Percentiles rank a stretch among this genome's conserved stretches.
Conservation (phyloP, 1,139 yeast genomes). For the Pichia terricola region DNA sequence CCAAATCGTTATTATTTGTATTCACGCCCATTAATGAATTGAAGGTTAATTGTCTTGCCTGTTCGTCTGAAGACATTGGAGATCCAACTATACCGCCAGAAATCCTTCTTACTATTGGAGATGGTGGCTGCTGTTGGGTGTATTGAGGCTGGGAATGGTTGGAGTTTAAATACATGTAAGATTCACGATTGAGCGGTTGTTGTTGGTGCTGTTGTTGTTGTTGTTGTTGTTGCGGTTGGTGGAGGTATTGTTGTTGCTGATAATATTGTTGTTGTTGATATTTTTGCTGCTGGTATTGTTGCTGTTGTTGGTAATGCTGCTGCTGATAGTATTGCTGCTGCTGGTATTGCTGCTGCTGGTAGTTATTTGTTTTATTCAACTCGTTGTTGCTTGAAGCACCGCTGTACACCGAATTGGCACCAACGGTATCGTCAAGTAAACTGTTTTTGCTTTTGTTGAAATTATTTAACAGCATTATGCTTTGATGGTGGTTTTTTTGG, state of each 20-base stretch:
- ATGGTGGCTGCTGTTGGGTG: not conserved
- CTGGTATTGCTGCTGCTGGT: not conserved
- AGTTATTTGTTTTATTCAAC: not conserved
- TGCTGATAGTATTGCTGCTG: not conserved
- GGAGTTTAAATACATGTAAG: slow-evolving; percentile 11
- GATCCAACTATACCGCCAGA: slow-evolving; percentile 12
- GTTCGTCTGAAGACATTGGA: slow-evolving; percentile 12
- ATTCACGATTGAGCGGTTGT: slow-evolving; percentile 7
- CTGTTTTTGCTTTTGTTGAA: slow-evolving; percentile 8
- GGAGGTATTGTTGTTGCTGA: slow-evolving; percentile 1
- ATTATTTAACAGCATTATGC: slow-evolving; percentile 8
- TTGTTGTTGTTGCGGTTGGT: slow-evolving; percentile 5
- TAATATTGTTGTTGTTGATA: not conserved
- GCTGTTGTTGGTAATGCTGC: not conserved
- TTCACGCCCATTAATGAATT: slow-evolving; percentile 8
- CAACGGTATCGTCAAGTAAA: slow-evolving; percentile 2
- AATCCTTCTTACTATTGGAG: not conserved
- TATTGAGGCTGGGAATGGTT: not conserved
- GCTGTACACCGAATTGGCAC: slow-evolving; percentile 5
- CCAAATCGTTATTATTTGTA: not conserved
- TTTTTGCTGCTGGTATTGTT: not conserved
- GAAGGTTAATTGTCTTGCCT: slow-evolving; percentile 8
- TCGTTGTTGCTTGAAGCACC: slow-evolving; percentile 2
- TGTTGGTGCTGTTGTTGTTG: slow-evolving; percentile 6
- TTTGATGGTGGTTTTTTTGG: not conserved